phyloP scores from a whole-genome alignment of 2,329 filamentous ascomycete species.

The Sporothrix pseudoabietina region DNA sequence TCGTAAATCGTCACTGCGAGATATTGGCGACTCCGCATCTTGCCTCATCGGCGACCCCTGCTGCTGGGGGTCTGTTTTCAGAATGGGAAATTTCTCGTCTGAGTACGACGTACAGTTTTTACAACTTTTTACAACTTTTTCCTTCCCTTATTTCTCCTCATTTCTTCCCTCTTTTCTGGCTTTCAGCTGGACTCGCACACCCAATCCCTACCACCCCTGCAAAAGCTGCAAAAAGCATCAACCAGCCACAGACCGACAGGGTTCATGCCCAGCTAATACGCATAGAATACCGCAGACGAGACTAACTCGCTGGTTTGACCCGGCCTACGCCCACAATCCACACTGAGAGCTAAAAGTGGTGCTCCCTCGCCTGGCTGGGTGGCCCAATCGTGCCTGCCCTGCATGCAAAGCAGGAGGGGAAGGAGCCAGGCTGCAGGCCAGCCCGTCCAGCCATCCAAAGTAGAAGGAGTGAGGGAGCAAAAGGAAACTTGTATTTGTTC shows the following conservation, averaged over 20 bases:
- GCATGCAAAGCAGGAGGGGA: neutral
- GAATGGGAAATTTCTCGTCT: neutral
- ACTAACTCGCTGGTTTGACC: conserved; percentile 3
- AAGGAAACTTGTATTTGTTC: conserved; percentile 17
- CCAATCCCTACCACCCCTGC: conserved; percentile 14
- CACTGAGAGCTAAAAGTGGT: neutral
- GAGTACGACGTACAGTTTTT: too few relatives aligned
- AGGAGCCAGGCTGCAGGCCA: neutral
- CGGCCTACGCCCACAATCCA: neutral
- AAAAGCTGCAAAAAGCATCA: neutral
- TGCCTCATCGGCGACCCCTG: neutral
- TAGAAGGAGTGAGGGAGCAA: neutral
- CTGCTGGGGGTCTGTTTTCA: neutral
- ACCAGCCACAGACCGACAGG: conserved; percentile 27
- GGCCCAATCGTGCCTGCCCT: conserved; percentile 13
- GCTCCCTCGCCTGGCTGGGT: conserved; percentile 1
- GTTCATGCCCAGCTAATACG: conserved; percentile 23
- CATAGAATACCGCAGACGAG: neutral
- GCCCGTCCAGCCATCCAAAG: neutral
- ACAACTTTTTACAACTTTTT: neutral
- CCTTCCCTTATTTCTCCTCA: neutral
- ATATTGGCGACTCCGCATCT: neutral
- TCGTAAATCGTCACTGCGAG: neutral
- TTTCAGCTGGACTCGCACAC: conserved; percentile 27
- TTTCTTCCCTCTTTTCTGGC: conserved; percentile 7